These are phyloP conservation scores for Kwoniella bestiolae DNA, from an alignment of 768 basidiomycete species.

Conservation along the genomic window DNA sequence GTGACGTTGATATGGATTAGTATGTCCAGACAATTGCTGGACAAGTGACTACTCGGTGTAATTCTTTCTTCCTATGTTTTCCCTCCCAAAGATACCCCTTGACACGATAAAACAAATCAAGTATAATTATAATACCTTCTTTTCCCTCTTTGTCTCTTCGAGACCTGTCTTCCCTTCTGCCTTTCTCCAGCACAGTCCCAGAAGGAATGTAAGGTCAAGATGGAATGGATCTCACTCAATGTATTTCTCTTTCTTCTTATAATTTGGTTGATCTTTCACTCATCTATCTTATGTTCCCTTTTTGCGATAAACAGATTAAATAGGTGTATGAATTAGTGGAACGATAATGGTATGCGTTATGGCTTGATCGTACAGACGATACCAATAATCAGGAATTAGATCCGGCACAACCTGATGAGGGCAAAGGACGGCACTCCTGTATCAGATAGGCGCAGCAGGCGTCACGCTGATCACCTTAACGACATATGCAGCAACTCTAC, in stretches of 20 bases:
- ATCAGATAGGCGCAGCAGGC: too few relatives aligned
- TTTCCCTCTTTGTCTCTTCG: neutral
- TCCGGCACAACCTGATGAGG: too few relatives aligned
- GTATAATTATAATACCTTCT: neutral
- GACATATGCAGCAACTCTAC: too few relatives aligned
- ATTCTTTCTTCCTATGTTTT: neutral
- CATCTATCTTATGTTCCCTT: neutral
- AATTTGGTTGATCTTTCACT: neutral
- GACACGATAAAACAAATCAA: neutral
- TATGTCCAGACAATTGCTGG: neutral
- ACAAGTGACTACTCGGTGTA: neutral
- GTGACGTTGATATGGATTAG: slow-evolving; percentile 55
- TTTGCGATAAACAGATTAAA: neutral
- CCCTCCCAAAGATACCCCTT: neutral
- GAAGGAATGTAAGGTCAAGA: too few relatives aligned
- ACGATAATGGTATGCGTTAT: too few relatives aligned
- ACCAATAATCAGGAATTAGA: too few relatives aligned
- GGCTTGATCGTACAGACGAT: too few relatives aligned
- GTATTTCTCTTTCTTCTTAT: neutral
- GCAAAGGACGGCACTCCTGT: too few relatives aligned
- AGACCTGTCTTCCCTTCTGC: too few relatives aligned
- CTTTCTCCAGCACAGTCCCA: too few relatives aligned
- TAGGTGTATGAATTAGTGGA: neutral
- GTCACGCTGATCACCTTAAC: too few relatives aligned
- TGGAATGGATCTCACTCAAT: too few relatives aligned